Percentiles rank a stretch among this genome's conserved stretches.
These are phyloP conservation scores for Sporisorium iseilematis-ciliati DNA, from an alignment of 1,284 basidiomycete species.

Conservation along the genomic window DNA sequence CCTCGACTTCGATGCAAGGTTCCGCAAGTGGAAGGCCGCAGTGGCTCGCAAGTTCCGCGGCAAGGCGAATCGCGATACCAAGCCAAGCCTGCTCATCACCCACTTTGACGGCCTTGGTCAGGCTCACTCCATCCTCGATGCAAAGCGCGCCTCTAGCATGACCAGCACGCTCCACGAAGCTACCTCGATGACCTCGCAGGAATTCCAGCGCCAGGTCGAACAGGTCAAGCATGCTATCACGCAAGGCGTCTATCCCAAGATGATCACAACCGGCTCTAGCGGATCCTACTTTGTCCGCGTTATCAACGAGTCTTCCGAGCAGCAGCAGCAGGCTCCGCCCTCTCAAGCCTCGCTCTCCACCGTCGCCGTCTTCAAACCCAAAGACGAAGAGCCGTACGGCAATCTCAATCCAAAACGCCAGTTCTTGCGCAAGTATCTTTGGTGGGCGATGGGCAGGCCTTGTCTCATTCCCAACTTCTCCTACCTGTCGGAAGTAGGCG, in stretches of 20 bases:
- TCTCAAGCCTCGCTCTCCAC: constrained; percentile 14
- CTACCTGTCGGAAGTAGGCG: constrained; percentile 79
- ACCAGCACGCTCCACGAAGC: constrained; percentile 20
- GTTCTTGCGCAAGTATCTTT: constrained; percentile 67
- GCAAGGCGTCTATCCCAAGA: constrained; percentile 62
- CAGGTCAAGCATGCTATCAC: constrained; percentile 58
- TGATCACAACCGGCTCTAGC: constrained; percentile 65
- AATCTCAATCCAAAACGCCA: constrained; percentile 67
- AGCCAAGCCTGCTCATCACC: constrained; percentile 34
- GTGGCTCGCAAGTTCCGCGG: constrained; percentile 52
- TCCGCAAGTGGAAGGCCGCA: constrained; percentile 53
- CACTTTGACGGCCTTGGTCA: constrained; percentile 40
- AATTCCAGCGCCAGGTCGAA: constrained; percentile 49
- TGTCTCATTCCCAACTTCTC: constrained; percentile 69
- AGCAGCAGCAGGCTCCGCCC: background rate
- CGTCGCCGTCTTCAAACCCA: constrained; percentile 67
- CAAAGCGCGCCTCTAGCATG: background rate
- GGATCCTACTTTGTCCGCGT: constrained; percentile 66
- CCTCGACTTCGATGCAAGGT: constrained; percentile 57
- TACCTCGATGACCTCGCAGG: constrained; percentile 34
- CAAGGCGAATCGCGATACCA: constrained; percentile 16
- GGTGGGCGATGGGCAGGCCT: constrained; percentile 69
- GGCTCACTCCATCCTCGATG: constrained; percentile 19
- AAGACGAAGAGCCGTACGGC: constrained; percentile 69
- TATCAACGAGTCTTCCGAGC: constrained; percentile 3